A percentile compares a stretch with the other conserved stretches of the same genome.
Conservation (phyloP, 1,139 yeast genomes). For the Lodderomyces elongisporus region DNA sequence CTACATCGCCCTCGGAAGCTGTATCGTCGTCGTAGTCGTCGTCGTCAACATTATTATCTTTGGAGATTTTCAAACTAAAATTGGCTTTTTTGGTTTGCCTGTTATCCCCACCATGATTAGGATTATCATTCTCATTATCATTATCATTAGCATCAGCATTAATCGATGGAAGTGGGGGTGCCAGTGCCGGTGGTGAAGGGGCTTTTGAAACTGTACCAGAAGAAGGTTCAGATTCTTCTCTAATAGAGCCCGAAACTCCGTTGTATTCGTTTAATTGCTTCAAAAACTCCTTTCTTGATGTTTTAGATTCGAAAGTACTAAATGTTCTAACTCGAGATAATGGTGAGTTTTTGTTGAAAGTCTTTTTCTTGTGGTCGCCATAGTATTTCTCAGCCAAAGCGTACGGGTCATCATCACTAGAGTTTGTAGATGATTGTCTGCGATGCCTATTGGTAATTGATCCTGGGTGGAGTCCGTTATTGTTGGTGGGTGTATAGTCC, state of each 20-base stretch:
- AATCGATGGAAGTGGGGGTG: conserved; percentile 1
- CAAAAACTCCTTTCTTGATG: conserved; percentile 11
- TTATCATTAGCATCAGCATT: neutral
- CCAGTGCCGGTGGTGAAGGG: conserved; percentile 8
- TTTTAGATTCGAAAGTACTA: conserved; percentile 36
- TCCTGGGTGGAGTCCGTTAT: neutral
- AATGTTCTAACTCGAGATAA: conserved; percentile 48
- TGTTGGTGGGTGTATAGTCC: no score
- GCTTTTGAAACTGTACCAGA: conserved; percentile 7
- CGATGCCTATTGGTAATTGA: conserved; percentile 6
- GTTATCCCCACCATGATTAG: no score
- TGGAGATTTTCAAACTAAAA: conserved; percentile 7
- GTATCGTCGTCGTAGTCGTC: conserved; percentile 1
- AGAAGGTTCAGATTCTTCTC: conserved; percentile 11
- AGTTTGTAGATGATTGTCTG: conserved; percentile 24
- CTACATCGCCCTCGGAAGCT: neutral
- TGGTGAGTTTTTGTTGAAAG: conserved; percentile 26
- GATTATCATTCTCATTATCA: no score
- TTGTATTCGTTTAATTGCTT: conserved; percentile 9
- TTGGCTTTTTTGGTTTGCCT: neutral
- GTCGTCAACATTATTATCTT: conserved; percentile 7
- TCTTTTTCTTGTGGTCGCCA: conserved; percentile 52
- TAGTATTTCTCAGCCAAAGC: conserved; percentile 67
- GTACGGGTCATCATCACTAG: conserved; percentile 54
- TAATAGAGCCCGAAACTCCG: conserved; percentile 7